A percentile compares a stretch with the other conserved stretches of the same genome.
phyloP scores from a whole-genome alignment of 2,329 filamentous ascomycete species.

The Paecilomyces niveus region DNA sequence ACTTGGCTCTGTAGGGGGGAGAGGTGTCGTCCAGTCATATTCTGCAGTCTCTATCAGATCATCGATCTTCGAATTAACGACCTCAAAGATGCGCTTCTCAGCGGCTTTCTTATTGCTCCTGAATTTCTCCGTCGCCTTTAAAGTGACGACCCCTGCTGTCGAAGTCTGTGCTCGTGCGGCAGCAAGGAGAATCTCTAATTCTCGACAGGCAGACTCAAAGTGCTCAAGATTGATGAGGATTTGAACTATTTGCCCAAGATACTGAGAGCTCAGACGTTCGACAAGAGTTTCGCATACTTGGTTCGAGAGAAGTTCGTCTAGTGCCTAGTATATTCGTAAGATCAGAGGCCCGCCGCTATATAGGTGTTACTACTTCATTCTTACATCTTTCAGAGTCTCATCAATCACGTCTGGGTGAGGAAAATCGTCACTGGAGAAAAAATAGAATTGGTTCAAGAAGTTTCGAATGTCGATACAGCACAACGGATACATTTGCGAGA shows the following conservation, averaged over 20 bases:
- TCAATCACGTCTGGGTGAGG: constrained; percentile 86
- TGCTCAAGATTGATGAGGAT: constrained; percentile 97
- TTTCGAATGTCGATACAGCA: constrained; percentile 98
- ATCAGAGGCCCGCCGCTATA: background rate
- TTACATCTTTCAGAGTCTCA: constrained; percentile 72
- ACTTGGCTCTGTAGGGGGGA: constrained; percentile 64
- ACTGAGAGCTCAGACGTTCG: constrained; percentile 82
- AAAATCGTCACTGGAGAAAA: constrained; percentile 95
- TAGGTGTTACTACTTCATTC: constrained; percentile 7
- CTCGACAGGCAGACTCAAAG: constrained; percentile 86
- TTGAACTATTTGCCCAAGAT: constrained; percentile 95
- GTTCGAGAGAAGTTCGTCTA: constrained; percentile 89
- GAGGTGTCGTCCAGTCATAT: constrained; percentile 75
- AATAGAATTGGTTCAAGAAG: constrained; percentile 96
- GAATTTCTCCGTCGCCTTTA: constrained; percentile 81
- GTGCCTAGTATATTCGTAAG: constrained; percentile 48
- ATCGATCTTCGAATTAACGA: constrained; percentile 98
- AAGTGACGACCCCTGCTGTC: constrained; percentile 66
- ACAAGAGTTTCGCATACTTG: constrained; percentile 89
- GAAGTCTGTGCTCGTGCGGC: constrained; percentile 75
- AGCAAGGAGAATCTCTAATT: constrained; percentile 80
- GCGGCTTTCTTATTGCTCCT: constrained; percentile 87
- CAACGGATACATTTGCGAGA: constrained; percentile 97
- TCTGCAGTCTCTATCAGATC: constrained; percentile 95
- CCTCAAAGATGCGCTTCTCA: constrained; percentile 94